phyloP scores from a whole-genome alignment of 208 protist species.

The Phytomonas sp. region DNA sequence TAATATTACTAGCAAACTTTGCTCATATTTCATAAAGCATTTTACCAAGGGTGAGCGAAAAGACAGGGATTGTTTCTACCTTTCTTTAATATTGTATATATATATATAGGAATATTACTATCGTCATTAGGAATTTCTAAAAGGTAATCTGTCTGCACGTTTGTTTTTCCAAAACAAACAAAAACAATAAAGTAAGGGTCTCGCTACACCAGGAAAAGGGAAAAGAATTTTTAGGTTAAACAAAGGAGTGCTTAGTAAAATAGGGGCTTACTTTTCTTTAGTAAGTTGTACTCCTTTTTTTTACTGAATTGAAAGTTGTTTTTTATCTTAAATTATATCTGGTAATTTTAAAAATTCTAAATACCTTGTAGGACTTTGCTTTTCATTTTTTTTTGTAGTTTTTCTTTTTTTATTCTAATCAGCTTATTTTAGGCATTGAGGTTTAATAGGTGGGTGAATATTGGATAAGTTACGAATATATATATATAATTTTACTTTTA shows the following conservation, averaged over 20 bases:
- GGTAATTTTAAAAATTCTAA: not conserved
- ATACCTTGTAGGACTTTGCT: not conserved
- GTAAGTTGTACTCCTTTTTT: not conserved
- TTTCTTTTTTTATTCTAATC: conserved; percentile 5
- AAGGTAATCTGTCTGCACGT: not conserved
- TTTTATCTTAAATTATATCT: not conserved
- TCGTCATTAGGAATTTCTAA: conserved; percentile 2
- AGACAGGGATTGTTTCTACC: not conserved
- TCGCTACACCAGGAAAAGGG: not conserved
- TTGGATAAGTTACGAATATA: not conserved
- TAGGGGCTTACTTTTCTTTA: not conserved
- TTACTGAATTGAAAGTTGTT: not conserved
- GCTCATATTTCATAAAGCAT: not conserved
- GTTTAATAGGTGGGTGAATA: not conserved
- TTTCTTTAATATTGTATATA: conserved; percentile 8
- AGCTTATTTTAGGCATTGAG: not conserved
- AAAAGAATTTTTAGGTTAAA: not conserved
- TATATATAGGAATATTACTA: not conserved
- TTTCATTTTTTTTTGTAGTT: not conserved
- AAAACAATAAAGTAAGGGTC: not conserved
- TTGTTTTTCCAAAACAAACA: conserved; percentile 2
- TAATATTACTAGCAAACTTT: not conserved
- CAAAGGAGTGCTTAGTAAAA: not conserved
- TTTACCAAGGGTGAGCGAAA: not conserved
- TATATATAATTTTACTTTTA: not conserved